Evolutionary conservation across 2,329 filamentous ascomycete genomes (phyloP).

Genomic region (Neopestalotiopsis sp.): DNA sequence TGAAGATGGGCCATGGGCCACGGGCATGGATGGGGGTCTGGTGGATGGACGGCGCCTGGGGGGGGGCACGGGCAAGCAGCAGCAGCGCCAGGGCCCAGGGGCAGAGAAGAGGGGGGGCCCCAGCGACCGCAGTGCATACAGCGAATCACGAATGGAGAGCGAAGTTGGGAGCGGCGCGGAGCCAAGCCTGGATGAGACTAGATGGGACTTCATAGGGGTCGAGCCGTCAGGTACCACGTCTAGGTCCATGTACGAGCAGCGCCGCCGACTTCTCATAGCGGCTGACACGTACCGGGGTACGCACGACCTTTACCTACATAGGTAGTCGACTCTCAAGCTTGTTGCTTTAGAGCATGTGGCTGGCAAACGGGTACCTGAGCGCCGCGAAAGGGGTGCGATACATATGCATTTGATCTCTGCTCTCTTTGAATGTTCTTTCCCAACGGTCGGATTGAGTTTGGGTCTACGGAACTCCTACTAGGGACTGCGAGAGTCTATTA

Average conservation of each 20-base stretch:
- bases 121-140: background rate
- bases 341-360: background rate
- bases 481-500: background rate
- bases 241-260: background rate
- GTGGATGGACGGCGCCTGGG: background rate
- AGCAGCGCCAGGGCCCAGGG: background rate
- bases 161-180: constrained; percentile 10
- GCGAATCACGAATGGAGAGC: background rate
- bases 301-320: background rate
- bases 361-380: constrained; percentile 4
- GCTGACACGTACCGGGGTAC: constrained; percentile 9
- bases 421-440: background rate
- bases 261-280: background rate
- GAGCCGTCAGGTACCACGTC: background rate
- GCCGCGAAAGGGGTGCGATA: constrained; percentile 6
- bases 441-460: constrained; percentile 13
- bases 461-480: constrained; percentile 1
- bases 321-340: too few species aligned
- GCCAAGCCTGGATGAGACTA: constrained; percentile 8
- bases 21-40: background rate
- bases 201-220: constrained; percentile 3
- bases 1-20: background rate
- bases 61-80: constrained; percentile 3
- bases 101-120: background rate
- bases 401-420: background rate